These are phyloP conservation scores for Mercurialis annua DNA, from an alignment of 345 rosid species.

Conservation along the genomic window DNA sequence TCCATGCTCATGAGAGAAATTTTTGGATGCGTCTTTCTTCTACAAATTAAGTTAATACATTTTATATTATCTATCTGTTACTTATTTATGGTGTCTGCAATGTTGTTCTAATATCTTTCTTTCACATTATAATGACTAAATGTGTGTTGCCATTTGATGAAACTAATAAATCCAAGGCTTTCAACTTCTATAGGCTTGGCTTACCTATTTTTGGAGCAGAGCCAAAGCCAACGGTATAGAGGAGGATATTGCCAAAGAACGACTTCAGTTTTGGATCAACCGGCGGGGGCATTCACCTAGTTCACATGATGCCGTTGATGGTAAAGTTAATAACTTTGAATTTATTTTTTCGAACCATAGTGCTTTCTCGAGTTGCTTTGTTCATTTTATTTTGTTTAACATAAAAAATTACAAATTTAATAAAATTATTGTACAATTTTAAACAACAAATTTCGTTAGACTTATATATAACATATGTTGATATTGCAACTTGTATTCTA, in stretches of 20 bases:
- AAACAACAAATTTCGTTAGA: background rate
- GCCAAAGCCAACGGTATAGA: constrained; percentile 31
- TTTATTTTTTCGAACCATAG: no score
- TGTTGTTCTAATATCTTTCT: background rate
- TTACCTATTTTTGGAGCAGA: constrained; percentile 33
- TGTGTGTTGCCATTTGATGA: background rate
- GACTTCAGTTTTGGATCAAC: constrained; percentile 32
- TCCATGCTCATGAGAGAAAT: background rate
- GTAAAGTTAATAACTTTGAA: constrained; percentile 15
- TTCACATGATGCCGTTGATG: constrained; percentile 33
- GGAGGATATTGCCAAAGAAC: constrained; percentile 27
- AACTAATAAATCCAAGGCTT: background rate
- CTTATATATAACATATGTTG: background rate
- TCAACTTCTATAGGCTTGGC: constrained; percentile 27
- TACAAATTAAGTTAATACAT: no score
- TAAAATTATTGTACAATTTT: no score
- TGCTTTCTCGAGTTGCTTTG: no score
- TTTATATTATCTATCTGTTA: no score
- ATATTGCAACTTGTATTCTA: no score
- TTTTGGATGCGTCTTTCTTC: no score
- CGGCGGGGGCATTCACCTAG: constrained; percentile 34
- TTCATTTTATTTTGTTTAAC: no score
- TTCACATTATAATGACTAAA: background rate
- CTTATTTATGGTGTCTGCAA: background rate
- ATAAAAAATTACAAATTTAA: no score